phyloP scores from a whole-genome alignment of 2,329 filamentous ascomycete genomes.

The Beauveria sp. region DNA sequence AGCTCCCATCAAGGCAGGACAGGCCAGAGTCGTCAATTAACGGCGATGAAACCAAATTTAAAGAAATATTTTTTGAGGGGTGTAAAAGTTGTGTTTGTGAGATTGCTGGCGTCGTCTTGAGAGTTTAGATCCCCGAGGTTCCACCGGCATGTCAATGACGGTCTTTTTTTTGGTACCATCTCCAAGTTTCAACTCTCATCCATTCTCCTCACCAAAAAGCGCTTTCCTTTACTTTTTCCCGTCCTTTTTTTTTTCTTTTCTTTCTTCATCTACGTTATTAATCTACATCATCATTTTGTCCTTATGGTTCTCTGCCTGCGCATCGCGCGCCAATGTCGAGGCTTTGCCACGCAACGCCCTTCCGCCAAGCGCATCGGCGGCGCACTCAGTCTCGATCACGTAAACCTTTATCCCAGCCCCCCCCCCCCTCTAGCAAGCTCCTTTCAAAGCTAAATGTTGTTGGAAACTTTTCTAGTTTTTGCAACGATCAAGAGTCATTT shows the following conservation, averaged over 20 bases:
- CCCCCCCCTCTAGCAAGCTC: too few species aligned
- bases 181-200: neutral
- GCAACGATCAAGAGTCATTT: slow-evolving; percentile 45
- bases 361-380: slow-evolving; percentile 21
- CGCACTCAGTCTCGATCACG: slow-evolving; percentile 51
- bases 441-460: neutral
- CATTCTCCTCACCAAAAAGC: neutral
- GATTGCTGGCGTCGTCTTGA: neutral
- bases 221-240: neutral
- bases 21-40: too few species aligned
- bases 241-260: neutral
- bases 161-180: neutral
- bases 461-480: slow-evolving; percentile 38
- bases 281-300: neutral
- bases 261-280: neutral
- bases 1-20: neutral
- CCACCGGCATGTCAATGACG: neutral
- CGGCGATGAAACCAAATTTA: too few species aligned
- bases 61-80: neutral
- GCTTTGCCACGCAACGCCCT: slow-evolving; percentile 8
- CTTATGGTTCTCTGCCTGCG: neutral
- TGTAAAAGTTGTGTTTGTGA: neutral
- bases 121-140: neutral
- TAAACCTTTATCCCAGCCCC: slow-evolving; percentile 25
- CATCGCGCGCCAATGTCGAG: neutral